Percentiles rank a stretch among this genome's conserved stretches.
phyloP scores from a whole-genome alignment of 1,284 basidiomycete species.

The Puccinia horiana region DNA sequence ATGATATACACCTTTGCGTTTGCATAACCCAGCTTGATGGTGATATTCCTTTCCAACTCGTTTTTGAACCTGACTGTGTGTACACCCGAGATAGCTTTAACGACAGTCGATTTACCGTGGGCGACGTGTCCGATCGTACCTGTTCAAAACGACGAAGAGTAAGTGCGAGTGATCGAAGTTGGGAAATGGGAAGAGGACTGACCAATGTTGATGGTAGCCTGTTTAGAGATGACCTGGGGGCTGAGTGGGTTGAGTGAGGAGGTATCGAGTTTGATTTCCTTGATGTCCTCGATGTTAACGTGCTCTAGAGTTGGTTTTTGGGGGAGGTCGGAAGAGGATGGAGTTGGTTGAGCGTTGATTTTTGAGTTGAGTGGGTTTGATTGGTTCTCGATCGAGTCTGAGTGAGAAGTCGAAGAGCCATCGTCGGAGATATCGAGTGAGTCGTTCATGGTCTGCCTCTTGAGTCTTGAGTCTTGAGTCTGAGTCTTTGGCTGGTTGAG shows the following conservation, averaged over 20 bases:
- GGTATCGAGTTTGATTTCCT: slow-evolving; percentile 54
- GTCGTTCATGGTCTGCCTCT: neutral
- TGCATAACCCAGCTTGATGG: slow-evolving; percentile 96
- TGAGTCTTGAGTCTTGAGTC: no score
- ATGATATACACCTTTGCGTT: slow-evolving; percentile 82
- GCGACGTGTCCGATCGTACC: slow-evolving; percentile 60
- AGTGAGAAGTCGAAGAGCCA: neutral
- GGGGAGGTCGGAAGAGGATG: neutral
- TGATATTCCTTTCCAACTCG: slow-evolving; percentile 96
- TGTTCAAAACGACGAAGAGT: slow-evolving; percentile 50
- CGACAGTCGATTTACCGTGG: slow-evolving; percentile 98
- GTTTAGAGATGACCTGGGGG: slow-evolving; percentile 95
- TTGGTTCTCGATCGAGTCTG: neutral
- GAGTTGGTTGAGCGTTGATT: neutral
- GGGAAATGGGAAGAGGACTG: neutral
- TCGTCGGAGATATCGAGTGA: neutral
- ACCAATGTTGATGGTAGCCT: slow-evolving; percentile 66
- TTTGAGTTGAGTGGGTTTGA: neutral
- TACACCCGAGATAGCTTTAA: slow-evolving; percentile 98
- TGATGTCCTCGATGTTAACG: slow-evolving; percentile 48
- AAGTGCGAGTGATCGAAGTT: neutral
- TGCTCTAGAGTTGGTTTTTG: neutral
- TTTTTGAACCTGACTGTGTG: slow-evolving; percentile 99
- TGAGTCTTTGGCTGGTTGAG: neutral
- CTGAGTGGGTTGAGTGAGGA: slow-evolving; percentile 77